phyloP scores from a whole-genome alignment of 2,329 filamentous ascomycete species.

The Dothistroma septosporum region DNA sequence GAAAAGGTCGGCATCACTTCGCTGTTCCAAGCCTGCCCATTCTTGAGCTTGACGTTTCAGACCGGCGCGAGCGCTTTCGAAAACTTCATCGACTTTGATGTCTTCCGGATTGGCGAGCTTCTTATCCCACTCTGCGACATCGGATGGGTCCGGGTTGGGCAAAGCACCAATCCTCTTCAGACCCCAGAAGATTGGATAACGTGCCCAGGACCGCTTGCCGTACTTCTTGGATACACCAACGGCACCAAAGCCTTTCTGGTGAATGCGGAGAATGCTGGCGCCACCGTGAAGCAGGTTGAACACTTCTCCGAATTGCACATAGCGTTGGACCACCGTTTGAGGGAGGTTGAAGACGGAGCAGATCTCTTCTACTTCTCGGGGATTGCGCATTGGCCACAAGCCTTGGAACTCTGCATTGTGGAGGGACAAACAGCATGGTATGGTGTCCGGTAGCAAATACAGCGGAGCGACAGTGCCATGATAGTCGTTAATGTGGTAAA shows the following conservation, averaged over 20 bases:
- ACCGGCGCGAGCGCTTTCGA: conserved; percentile 52
- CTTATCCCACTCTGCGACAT: conserved; percentile 59
- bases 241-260: conserved; percentile 64
- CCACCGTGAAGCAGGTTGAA: conserved; percentile 67
- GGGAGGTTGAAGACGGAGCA: conserved; percentile 62
- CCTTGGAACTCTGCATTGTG: conserved; percentile 69
- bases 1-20: conserved; percentile 60
- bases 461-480: conserved; percentile 61
- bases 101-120: conserved; percentile 49
- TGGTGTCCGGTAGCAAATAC: conserved; percentile 59
- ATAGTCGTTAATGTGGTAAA: conserved; percentile 67
- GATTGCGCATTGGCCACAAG: conserved; percentile 62
- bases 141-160: conserved; percentile 63
- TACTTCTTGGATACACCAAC: conserved; percentile 67
- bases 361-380: conserved; percentile 59
- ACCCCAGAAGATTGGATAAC: conserved; percentile 68
- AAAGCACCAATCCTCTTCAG: conserved; percentile 59
- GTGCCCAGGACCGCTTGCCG: conserved; percentile 60
- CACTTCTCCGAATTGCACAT: conserved; percentile 65
- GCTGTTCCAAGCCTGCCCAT: conserved; percentile 61
- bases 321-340: conserved; percentile 53
- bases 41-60: conserved; percentile 60
- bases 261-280: conserved; percentile 61
- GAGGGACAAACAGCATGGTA: conserved; percentile 60
- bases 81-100: conserved; percentile 51